These are phyloP conservation scores for Venturia asperata DNA, from an alignment of 2,329 filamentous ascomycete species.

Conservation along the genomic window DNA sequence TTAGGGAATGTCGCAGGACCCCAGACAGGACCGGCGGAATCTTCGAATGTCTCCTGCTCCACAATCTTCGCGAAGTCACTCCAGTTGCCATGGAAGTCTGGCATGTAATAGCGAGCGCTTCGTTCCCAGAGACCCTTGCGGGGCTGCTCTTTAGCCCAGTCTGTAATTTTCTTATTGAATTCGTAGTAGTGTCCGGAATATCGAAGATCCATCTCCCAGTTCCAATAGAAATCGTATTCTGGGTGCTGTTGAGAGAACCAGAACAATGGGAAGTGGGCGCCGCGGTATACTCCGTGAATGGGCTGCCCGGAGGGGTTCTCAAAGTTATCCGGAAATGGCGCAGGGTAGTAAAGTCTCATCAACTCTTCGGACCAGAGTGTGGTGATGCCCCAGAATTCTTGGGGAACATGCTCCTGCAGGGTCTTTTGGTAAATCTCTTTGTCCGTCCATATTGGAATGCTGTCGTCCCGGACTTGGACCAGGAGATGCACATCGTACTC, in stretches of 20 bases:
- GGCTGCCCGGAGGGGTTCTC: constrained; percentile 55
- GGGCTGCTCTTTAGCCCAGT: constrained; percentile 61
- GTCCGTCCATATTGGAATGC: constrained; percentile 71
- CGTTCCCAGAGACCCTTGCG: constrained; percentile 68
- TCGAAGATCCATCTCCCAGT: constrained; percentile 84
- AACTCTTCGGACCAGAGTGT: constrained; percentile 92
- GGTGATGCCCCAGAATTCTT: constrained; percentile 81
- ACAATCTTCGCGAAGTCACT: constrained; percentile 60
- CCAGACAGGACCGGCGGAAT: constrained; percentile 53
- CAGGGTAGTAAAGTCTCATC: constrained; percentile 85
- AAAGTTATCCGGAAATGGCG: constrained; percentile 69
- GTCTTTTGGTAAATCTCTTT: constrained; percentile 59
- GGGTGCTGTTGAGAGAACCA: constrained; percentile 46
- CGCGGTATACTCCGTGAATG: constrained; percentile 84
- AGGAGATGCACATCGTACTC: constrained; percentile 83
- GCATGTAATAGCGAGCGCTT: constrained; percentile 66
- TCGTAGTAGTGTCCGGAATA: constrained; percentile 80
- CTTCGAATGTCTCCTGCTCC: constrained; percentile 49
- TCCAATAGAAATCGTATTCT: constrained; percentile 58
- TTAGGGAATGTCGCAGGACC: constrained; percentile 46
- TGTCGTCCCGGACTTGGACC: constrained; percentile 73
- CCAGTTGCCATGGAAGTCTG: constrained; percentile 59
- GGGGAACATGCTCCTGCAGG: constrained; percentile 62
- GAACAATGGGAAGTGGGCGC: constrained; percentile 44
- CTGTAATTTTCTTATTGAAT: constrained; percentile 58